Evolutionary conservation across 768 basidiomycete genomes (phyloP).

Genomic region (Amanita muscaria): DNA sequence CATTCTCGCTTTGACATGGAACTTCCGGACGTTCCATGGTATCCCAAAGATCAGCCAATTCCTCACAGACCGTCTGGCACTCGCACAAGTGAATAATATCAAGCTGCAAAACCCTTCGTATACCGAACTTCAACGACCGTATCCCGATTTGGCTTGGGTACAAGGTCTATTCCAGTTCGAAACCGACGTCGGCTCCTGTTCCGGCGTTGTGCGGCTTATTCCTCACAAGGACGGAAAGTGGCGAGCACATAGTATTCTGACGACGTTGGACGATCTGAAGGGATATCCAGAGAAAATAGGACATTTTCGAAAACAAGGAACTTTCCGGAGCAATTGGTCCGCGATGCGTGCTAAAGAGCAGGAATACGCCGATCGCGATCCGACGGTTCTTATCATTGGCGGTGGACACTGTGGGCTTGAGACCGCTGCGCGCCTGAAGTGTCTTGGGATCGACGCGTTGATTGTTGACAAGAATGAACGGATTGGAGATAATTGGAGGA

Average conservation of each 20-base stretch:
- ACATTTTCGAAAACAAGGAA: slow-evolving; percentile 28
- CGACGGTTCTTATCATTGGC: slow-evolving; percentile 54
- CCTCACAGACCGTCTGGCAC: slow-evolving; percentile 36
- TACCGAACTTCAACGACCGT: slow-evolving; percentile 28
- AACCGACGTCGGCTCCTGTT: slow-evolving; percentile 38
- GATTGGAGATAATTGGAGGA: slow-evolving; percentile 60
- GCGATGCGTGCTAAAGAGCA: slow-evolving; percentile 31
- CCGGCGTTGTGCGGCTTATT: slow-evolving; percentile 47
- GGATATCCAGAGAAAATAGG: slow-evolving; percentile 43
- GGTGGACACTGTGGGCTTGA: slow-evolving; percentile 63
- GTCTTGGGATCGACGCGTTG: slow-evolving; percentile 44
- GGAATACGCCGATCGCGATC: slow-evolving; percentile 40
- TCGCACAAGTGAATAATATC: slow-evolving; percentile 18
- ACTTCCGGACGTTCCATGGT: slow-evolving; percentile 49
- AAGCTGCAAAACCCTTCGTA: slow-evolving; percentile 12
- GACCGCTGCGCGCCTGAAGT: slow-evolving; percentile 57
- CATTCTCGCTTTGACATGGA: slow-evolving; percentile 54
- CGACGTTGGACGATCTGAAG: slow-evolving; percentile 49
- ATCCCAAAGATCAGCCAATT: slow-evolving; percentile 30
- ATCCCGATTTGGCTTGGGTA: slow-evolving; percentile 49
- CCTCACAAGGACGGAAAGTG: slow-evolving; percentile 36
- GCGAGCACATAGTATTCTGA: slow-evolving; percentile 54
- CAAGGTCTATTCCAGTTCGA: slow-evolving; percentile 49
- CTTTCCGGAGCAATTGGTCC: slow-evolving; percentile 50
- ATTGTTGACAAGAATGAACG: slow-evolving; percentile 57